phyloP scores from a whole-genome alignment of 2,329 filamentous ascomycete species.

The Diaporthe eres region DNA sequence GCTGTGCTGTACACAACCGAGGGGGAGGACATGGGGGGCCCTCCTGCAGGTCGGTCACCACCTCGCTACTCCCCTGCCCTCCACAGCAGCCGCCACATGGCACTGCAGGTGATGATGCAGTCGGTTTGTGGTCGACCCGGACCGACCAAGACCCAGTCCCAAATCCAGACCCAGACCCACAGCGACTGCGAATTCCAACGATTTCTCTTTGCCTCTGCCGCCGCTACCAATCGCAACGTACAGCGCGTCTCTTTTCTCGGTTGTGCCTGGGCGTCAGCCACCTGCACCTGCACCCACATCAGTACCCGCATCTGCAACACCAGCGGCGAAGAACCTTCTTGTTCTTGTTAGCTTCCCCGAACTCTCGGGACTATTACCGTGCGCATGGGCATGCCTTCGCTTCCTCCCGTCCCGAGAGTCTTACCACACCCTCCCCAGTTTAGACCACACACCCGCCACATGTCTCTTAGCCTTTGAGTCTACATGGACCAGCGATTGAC shows the following conservation, averaged over 20 bases:
- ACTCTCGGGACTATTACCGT: neutral
- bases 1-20: slow-evolving; percentile 2
- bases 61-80: slow-evolving; percentile 25
- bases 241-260: neutral
- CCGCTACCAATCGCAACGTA: neutral
- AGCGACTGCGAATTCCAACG: slow-evolving; percentile 9
- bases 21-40: neutral
- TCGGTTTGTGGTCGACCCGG: slow-evolving; percentile 20
- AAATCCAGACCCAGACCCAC: slow-evolving; percentile 23
- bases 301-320: neutral
- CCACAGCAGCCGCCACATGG: slow-evolving; percentile 29
- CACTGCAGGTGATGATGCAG: slow-evolving; percentile 29
- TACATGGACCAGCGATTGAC: neutral
- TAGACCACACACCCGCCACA: slow-evolving; percentile 10
- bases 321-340: neutral
- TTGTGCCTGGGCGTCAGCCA: neutral
- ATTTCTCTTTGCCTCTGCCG: neutral
- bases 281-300: neutral
- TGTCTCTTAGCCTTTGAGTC: neutral
- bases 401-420: slow-evolving; percentile 25
- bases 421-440: slow-evolving; percentile 20
- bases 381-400: slow-evolving; percentile 18
- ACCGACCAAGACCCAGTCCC: neutral
- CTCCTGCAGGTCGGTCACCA: slow-evolving; percentile 24
- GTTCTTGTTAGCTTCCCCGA: neutral